Evolutionary conservation across 169 alveolate species (phyloP).

Genomic region (Cryptosporidium ubiquitum): DNA sequence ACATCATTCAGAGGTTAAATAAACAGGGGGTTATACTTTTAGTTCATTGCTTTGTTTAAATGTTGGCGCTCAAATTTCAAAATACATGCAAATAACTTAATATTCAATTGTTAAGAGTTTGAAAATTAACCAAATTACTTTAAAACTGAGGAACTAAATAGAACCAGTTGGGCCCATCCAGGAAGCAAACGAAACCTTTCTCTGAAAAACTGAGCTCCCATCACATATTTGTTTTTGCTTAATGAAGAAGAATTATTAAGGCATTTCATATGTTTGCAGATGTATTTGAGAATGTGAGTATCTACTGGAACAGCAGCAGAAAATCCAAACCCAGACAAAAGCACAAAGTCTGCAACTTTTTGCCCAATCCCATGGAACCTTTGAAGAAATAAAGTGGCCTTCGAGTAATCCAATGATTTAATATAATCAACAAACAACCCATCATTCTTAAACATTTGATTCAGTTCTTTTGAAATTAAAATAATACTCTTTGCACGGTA

Average conservation of each 20-base stretch:
- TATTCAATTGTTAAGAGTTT: background rate
- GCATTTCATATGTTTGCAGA: background rate
- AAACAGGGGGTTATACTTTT: background rate
- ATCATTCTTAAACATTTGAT: conserved; percentile 10
- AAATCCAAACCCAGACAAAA: conserved; percentile 69
- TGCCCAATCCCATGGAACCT: conserved; percentile 60
- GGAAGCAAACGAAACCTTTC: conserved; percentile 33
- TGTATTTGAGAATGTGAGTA: conserved; percentile 60
- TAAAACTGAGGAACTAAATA: conserved; percentile 55
- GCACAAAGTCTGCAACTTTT: conserved; percentile 66
- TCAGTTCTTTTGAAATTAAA: background rate
- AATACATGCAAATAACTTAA: conserved; percentile 2
- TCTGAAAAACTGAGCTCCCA: conserved; percentile 36
- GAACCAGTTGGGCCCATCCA: conserved; percentile 73
- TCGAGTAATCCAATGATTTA: conserved; percentile 22
- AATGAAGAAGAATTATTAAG: conserved; percentile 9
- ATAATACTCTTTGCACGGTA: conserved; percentile 69
- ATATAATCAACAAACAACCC: conserved; percentile 10
- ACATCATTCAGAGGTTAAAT: background rate
- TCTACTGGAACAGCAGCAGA: conserved; percentile 62
- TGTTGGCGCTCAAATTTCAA: conserved; percentile 3
- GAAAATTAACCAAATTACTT: conserved; percentile 12
- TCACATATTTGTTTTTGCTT: conserved; percentile 13
- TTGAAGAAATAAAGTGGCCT: conserved; percentile 40
- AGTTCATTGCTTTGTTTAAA: background rate